These are phyloP conservation scores for Neonectria sp. DNA, from an alignment of 2,329 filamentous ascomycete genomes.

Conservation along the genomic window DNA sequence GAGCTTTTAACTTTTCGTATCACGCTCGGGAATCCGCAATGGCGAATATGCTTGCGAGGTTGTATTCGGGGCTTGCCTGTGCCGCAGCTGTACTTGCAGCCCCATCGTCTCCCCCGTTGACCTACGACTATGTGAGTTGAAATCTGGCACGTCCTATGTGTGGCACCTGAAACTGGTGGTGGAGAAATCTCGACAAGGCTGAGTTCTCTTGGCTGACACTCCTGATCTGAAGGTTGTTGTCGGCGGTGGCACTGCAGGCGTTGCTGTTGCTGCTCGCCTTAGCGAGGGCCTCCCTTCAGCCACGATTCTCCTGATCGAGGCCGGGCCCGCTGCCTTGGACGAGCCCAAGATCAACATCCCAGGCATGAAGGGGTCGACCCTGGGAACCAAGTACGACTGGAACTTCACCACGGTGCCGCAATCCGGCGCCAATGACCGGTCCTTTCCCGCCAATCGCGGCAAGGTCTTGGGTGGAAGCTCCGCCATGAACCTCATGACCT, in stretches of 20 bases:
- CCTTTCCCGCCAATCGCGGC: conserved; percentile 60
- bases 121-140: conserved; percentile 42
- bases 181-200: not conserved
- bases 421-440: conserved; percentile 54
- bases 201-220: conserved; percentile 5
- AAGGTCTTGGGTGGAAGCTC: conserved; percentile 65
- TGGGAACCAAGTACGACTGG: conserved; percentile 55
- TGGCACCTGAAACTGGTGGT: conserved; percentile 1
- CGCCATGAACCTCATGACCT: conserved; percentile 49
- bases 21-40: conserved; percentile 1
- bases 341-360: conserved; percentile 52
- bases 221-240: conserved; percentile 12
- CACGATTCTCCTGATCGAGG: conserved; percentile 51
- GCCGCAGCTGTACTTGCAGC: conserved; percentile 34
- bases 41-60: conserved; percentile 34
- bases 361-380: conserved; percentile 48
- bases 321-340: conserved; percentile 47
- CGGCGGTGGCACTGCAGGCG: conserved; percentile 50
- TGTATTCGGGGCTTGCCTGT: conserved; percentile 35
- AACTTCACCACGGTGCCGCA: conserved; percentile 62
- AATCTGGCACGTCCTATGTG: conserved; percentile 6
- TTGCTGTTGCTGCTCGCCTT: conserved; percentile 52
- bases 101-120: conserved; percentile 24
- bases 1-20: conserved; percentile 17
- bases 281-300: conserved; percentile 49